phyloP scores from a whole-genome alignment of 768 basidiomycete species.

The Tricholoma bakamatsutake region DNA sequence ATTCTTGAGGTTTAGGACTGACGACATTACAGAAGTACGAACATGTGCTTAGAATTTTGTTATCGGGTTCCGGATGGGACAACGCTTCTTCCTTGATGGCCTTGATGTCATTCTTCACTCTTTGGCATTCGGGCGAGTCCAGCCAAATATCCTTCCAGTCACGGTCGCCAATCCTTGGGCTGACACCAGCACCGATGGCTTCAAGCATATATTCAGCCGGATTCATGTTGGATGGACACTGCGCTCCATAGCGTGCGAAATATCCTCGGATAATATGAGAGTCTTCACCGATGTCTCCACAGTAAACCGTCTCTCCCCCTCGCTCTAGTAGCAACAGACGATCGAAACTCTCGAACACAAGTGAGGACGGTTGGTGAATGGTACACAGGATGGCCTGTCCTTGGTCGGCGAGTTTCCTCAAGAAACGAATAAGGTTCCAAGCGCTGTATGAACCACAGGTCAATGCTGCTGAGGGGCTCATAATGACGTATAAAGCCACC shows the following conservation, averaged over 20 bases:
- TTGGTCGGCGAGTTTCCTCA: slow-evolving; percentile 75
- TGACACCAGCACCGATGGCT: slow-evolving; percentile 81
- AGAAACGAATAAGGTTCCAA: slow-evolving; percentile 77
- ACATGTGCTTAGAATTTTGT: slow-evolving; percentile 43
- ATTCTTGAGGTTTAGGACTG: neutral
- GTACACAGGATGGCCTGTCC: slow-evolving; percentile 90
- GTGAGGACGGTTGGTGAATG: slow-evolving; percentile 83
- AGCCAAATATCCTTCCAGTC: slow-evolving; percentile 90
- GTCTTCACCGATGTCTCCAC: slow-evolving; percentile 79
- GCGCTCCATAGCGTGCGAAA: slow-evolving; percentile 68
- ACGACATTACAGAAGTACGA: slow-evolving; percentile 13
- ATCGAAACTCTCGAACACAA: slow-evolving; percentile 86
- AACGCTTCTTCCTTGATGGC: slow-evolving; percentile 43
- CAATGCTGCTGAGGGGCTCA: slow-evolving; percentile 33
- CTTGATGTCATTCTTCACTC: slow-evolving; percentile 37
- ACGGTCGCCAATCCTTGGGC: slow-evolving; percentile 62
- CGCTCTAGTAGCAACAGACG: slow-evolving; percentile 59
- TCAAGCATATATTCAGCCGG: slow-evolving; percentile 78
- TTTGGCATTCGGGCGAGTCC: slow-evolving; percentile 55
- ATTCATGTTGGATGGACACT: slow-evolving; percentile 73
- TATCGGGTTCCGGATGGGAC: slow-evolving; percentile 33
- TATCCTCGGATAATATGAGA: slow-evolving; percentile 66
- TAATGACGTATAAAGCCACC: slow-evolving; percentile 20
- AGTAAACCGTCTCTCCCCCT: slow-evolving; percentile 92
- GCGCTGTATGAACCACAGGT: slow-evolving; percentile 37